Evolutionary conservation across 1,284 basidiomycete species (phyloP), one percentile per base, ranked within the genome.

Genomic region (Fomitopsis palustris): DNA sequence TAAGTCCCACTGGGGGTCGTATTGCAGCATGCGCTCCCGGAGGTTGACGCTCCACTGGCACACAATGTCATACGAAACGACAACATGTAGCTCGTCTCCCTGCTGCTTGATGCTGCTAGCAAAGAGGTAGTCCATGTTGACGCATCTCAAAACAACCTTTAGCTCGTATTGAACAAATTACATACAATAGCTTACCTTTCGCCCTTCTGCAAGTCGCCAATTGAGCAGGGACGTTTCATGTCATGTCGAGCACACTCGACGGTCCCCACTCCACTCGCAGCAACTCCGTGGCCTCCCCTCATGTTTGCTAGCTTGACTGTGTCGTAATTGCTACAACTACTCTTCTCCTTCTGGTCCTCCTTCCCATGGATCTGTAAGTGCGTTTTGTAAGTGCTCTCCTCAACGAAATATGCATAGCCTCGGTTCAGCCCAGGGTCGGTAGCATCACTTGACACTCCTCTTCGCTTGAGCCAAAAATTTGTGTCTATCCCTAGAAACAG

Each of bases 371-470:
- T 52, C 3, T 47, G 9, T 17, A 57, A 6, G 27, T 52, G 37
- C 4, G 4, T 43, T 33, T 65, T 56, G 53, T 72, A 75, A 0
- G 38, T 37, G 3, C 37, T 53, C 12, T 63, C 53, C 21, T 68
- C 61, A 3, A 74, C 70, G 47, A 74, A 75, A 41, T 69, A 75
- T 0, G 62, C 64, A 60, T 56, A 65, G 0, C 73, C 71, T 0
- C 51, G 31, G 0, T 62, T 66, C 0, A 75, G 61, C 3, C 61
- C 60, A 0, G 69, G 70, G 58, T 74, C 70, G 6, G 53, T 51
- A 1, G 33, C 27, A 17, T 67, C 60, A 10, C 51, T 63, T 0
- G 68, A 68, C 3, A 69, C 61, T 0, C 55, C 53, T 12, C 62
- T 61, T 0, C 61, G 62, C 52, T 72, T 74, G 12, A 75, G 58